These are phyloP conservation scores for Sanguinoderma infundibulare DNA, from an alignment of 1,284 basidiomycete species.

Conservation along the genomic window DNA sequence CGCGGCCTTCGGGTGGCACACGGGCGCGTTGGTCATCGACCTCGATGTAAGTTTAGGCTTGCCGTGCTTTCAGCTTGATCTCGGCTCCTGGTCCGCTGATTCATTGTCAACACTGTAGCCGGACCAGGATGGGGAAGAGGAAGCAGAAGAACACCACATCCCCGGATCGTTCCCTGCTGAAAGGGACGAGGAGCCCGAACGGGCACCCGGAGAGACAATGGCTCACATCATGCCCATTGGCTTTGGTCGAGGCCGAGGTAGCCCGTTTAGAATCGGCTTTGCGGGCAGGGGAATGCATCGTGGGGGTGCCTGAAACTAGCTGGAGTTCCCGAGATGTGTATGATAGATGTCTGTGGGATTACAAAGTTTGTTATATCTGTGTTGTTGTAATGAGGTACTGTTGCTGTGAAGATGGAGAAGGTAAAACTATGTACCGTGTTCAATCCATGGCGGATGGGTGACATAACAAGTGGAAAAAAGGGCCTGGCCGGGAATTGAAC, in stretches of 20 bases:
- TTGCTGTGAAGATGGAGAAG: too few relatives aligned
- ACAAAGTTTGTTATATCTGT: too few relatives aligned
- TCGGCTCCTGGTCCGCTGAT: neutral
- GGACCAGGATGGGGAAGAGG: conserved; percentile 17
- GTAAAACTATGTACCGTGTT: too few relatives aligned
- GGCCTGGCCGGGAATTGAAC: conserved; percentile 87
- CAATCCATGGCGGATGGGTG: too few relatives aligned
- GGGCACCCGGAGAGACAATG: conserved; percentile 2
- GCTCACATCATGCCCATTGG: conserved; percentile 15
- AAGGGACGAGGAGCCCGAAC: neutral
- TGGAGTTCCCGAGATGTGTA: neutral
- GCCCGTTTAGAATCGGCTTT: conserved; percentile 22
- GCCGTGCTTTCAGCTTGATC: neutral
- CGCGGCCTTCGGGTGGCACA: conserved; percentile 87
- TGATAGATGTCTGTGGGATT: neutral
- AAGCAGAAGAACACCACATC: conserved; percentile 15
- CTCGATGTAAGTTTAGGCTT: conserved; percentile 56
- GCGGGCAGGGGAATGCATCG: conserved; percentile 22
- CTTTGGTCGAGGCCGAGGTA: conserved; percentile 2
- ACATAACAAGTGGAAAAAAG: too few relatives aligned
- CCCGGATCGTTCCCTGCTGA: conserved; percentile 18
- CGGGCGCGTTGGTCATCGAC: conserved; percentile 84
- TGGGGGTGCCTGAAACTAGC: neutral
- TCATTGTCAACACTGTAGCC: conserved; percentile 3
- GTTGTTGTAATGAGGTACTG: too few relatives aligned